A percentile compares a stretch with the other conserved stretches of the same genome.
phyloP scores from a whole-genome alignment of 2,329 filamentous ascomycete species.

The Cyclaneusma minus region DNA sequence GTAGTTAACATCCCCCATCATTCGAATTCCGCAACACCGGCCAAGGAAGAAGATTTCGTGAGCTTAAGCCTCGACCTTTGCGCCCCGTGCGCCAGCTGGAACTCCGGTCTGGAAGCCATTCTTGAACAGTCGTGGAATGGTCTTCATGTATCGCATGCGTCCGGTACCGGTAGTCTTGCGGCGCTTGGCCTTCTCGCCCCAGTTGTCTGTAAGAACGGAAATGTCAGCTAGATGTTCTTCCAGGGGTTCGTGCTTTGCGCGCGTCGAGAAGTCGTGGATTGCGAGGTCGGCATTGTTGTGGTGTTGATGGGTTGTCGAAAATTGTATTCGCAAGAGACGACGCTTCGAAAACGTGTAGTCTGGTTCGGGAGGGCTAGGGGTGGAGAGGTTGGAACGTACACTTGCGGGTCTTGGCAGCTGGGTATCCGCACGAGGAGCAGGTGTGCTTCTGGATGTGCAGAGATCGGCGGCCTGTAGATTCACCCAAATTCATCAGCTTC shows the following conservation, averaged over 20 bases:
- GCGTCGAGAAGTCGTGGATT: too few species aligned
- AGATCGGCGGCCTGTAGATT: conserved; percentile 65
- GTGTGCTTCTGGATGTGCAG: conserved; percentile 99
- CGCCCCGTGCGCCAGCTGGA: conserved; percentile 68
- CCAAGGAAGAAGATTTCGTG: too few species aligned
- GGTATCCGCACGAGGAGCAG: conserved; percentile 91
- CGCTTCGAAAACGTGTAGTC: too few species aligned
- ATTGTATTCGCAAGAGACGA: too few species aligned
- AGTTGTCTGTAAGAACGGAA: conserved; percentile 71
- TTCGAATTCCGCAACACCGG: too few species aligned
- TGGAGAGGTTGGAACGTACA: too few species aligned
- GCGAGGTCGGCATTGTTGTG: too few species aligned
- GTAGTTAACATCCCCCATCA: too few species aligned
- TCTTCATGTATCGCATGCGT: conserved; percentile 90
- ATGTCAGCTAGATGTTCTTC: conserved; percentile 52
- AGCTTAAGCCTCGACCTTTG: conserved; percentile 19
- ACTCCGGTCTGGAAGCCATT: conserved; percentile 92
- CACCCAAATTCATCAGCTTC: too few species aligned
- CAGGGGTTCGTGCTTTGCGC: conserved; percentile 61
- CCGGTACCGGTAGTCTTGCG: conserved; percentile 98
- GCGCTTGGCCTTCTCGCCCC: conserved; percentile 99
- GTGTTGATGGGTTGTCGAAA: too few species aligned
- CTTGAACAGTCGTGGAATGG: conserved; percentile 82
- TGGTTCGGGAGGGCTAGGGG: too few species aligned
- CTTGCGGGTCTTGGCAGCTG: conserved; percentile 92